Percentiles rank a stretch among this genome's conserved stretches.
phyloP scores from a whole-genome alignment of 2,329 filamentous ascomycete species.

The Arthroderma uncinatum region DNA sequence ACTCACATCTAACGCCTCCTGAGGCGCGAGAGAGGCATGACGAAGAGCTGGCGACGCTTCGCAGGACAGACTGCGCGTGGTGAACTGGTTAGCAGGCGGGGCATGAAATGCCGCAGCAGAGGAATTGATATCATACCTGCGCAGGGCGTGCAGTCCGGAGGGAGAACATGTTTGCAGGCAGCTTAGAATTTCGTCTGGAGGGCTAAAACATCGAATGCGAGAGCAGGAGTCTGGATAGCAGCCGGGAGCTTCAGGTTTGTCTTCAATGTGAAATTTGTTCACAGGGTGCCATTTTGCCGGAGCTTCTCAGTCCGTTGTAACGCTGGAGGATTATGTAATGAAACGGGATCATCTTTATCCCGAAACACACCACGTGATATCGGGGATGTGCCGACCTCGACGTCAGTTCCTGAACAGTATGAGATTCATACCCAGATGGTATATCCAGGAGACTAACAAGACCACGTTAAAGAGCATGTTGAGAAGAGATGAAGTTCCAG shows the following conservation, averaged over 20 bases:
- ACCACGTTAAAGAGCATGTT: not conserved
- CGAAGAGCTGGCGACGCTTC: conserved; percentile 40
- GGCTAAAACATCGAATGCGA: not conserved
- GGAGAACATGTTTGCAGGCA: conserved; percentile 30
- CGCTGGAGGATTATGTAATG: not conserved
- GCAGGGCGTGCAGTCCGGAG: conserved; percentile 31
- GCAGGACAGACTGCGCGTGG: conserved; percentile 45
- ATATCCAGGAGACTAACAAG: too few species aligned
- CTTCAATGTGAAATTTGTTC: conserved; percentile 1
- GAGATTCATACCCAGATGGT: too few species aligned
- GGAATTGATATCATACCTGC: conserved; percentile 26
- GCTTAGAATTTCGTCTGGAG: not conserved
- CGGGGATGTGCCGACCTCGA: not conserved
- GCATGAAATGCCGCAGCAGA: conserved; percentile 6
- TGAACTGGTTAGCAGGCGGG: conserved; percentile 29
- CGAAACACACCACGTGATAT: not conserved
- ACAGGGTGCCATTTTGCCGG: conserved; percentile 2
- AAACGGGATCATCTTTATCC: not conserved
- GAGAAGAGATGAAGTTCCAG: not conserved
- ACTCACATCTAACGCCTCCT: conserved; percentile 44
- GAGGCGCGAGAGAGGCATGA: conserved; percentile 40
- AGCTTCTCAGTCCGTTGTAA: conserved; percentile 5
- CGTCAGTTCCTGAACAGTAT: too few species aligned
- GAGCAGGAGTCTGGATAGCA: not conserved
- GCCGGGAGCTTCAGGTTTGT: not conserved